Base-by-base conservation (phyloP, 2,329 filamentous ascomycete species). In the Pleoardoris graminearum region DNA sequence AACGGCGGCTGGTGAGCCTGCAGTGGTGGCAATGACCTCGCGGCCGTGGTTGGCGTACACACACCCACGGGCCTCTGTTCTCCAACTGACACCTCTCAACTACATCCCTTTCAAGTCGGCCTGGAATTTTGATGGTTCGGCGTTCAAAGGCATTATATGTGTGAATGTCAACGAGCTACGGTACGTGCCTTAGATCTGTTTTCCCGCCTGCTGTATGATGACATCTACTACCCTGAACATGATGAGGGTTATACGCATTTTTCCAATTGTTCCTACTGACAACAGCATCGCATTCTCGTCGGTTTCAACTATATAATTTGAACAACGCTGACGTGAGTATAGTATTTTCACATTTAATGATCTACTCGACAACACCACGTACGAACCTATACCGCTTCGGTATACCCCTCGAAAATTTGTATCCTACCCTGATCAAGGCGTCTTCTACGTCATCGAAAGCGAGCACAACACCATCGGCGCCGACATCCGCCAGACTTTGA, bases 221-320 rank as follows among this genome's bases (percentile, higher is more conserved):
- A 89, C 74, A 80, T 75, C 76, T 75, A 81, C 80, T 81, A 70
- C 71, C 61, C 58, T 60, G 68, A 52, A 50, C 50, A 60, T 79
- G 74, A 76, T 79, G 80, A 80, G 69, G 75, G 74, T 68, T 69
- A 71, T 74, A 76, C 51, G 41, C 79, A 75, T 60, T 59, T 58
- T 61, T 82, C 86, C 90, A 96, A 95, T 96, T 96, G 91, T 96
- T 96, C 91, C 91, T 96, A 86, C 91, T 96, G 91, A 96, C 73
- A 77, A 48, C 74, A 75, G 58, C 63, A 61, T 59, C 59, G 37
- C 48, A 42, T 21, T 32, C 25, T 27, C 33, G 7, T 23, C n/a
- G 22, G 42, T 46, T 41, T 16, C 27, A 37, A 39, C 21, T 25
- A 35, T 1, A 41, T 49, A 19, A 17, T 12, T 22, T 32, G n/a